A percentile compares a stretch with the other conserved stretches of the same genome.
These are phyloP conservation scores for Paraglomus occultum DNA, from an alignment of 192 early-diverging fungal genomes.

Conservation along the genomic window DNA sequence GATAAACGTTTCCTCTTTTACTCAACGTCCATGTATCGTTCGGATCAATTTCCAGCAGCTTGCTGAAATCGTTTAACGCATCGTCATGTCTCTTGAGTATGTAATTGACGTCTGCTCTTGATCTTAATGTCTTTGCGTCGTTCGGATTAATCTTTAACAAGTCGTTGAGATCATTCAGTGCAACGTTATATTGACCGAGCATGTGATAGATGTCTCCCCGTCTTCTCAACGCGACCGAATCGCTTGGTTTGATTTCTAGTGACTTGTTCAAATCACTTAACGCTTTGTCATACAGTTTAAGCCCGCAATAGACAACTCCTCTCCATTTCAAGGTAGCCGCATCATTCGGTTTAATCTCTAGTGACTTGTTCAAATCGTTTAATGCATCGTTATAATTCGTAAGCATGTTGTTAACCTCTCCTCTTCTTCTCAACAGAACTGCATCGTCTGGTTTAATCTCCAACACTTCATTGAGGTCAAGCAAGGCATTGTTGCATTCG, in stretches of 20 bases:
- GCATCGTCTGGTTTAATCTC: neutral
- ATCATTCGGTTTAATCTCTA: conserved; percentile 9
- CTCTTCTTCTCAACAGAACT: neutral
- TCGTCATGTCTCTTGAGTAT: neutral
- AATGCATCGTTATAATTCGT: neutral
- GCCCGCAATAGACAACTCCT: neutral
- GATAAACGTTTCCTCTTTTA: conserved; percentile 2
- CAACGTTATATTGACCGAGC: neutral
- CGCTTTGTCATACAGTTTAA: conserved; percentile 2
- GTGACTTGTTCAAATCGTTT: neutral
- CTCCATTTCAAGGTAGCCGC: neutral
- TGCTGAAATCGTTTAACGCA: conserved; percentile 16
- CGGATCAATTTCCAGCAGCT: neutral
- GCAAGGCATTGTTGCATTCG: neutral
- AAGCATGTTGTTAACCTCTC: neutral
- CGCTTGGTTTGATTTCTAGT: neutral
- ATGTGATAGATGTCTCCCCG: conserved; percentile 1
- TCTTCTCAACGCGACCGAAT: neutral
- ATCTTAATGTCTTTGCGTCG: neutral
- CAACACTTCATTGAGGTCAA: neutral
- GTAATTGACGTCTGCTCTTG: conserved; percentile 1
- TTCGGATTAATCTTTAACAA: conserved; percentile 2
- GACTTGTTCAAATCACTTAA: neutral
- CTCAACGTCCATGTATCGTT: neutral
- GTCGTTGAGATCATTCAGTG: neutral